Conservation (phyloP, 2,329 filamentous ascomycete species). For the Nemania sp. region DNA sequence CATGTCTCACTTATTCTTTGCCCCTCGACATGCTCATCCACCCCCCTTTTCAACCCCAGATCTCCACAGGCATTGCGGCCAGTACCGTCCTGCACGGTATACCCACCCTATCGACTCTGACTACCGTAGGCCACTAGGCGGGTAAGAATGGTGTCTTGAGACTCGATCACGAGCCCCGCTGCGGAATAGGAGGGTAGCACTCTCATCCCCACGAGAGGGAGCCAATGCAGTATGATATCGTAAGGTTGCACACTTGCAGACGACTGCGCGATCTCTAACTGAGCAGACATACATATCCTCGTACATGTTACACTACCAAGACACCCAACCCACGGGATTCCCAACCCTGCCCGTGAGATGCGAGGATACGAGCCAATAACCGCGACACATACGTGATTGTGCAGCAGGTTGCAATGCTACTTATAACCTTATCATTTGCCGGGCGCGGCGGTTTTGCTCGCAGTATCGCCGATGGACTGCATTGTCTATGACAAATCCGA, state of each 20-base stretch:
- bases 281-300: too few species aligned
- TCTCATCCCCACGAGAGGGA: neutral
- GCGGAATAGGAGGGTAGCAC: slow-evolving; percentile 11
- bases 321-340: slow-evolving; percentile 25
- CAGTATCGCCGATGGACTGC: neutral
- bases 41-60: slow-evolving; percentile 3
- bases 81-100: slow-evolving; percentile 12
- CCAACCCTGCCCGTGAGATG: slow-evolving; percentile 10
- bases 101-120: neutral
- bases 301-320: slow-evolving; percentile 1
- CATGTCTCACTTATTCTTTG: slow-evolving; percentile 3
- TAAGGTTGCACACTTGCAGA: neutral
- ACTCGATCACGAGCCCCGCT: slow-evolving; percentile 19
- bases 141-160: slow-evolving; percentile 14
- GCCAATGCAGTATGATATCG: neutral
- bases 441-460: neutral
- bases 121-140: neutral
- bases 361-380: too few species aligned
- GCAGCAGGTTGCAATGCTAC: neutral
- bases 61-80: slow-evolving; percentile 3
- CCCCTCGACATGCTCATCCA: slow-evolving; percentile 1
- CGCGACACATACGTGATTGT: neutral
- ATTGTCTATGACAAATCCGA: neutral
- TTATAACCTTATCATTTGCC: neutral
- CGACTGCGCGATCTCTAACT: neutral